Evolutionary conservation across 495 filamentous ascomycete genomes (phyloP).

Genomic region (Chaetomium cochliodes): DNA sequence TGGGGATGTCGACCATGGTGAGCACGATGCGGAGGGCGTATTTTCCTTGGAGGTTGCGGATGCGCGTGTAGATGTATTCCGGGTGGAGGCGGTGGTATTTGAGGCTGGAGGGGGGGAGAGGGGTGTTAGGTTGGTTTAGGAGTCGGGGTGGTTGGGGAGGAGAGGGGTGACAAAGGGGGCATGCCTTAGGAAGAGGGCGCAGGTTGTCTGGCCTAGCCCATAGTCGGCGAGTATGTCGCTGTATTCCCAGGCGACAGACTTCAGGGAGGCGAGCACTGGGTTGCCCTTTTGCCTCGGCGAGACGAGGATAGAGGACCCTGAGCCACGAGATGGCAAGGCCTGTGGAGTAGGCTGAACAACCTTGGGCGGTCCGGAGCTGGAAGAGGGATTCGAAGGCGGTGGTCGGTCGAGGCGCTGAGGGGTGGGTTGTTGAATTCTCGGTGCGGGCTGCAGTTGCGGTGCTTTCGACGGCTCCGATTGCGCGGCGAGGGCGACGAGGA

Average conservation of each 20-base stretch:
- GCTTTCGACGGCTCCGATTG: conserved; percentile 30
- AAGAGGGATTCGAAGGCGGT: conserved; percentile 33
- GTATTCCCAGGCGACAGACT: conserved; percentile 91
- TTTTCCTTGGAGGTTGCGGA: conserved; percentile 72
- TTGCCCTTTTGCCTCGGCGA: conserved; percentile 89
- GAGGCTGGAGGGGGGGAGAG: conserved; percentile 50
- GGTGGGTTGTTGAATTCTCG: conserved; percentile 40
- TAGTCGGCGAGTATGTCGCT: conserved; percentile 93
- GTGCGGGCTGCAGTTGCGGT: conserved; percentile 33
- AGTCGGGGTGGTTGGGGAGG: background rate
- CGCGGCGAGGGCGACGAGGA: conserved; percentile 52
- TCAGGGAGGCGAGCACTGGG: conserved; percentile 79
- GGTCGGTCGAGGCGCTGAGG: conserved; percentile 48
- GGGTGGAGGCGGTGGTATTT: conserved; percentile 98
- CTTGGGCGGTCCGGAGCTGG: conserved; percentile 45
- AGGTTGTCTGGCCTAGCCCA: conserved; percentile 81
- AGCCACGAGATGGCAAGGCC: conserved; percentile 63
- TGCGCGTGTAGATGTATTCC: conserved; percentile 94
- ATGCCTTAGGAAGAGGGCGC: conserved; percentile 74
- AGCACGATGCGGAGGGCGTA: conserved; percentile 83
- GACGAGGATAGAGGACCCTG: conserved; percentile 77
- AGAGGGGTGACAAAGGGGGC: background rate
- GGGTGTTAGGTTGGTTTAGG: background rate
- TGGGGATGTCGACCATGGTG: conserved; percentile 86
- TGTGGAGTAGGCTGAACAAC: conserved; percentile 87